A percentile compares a stretch with the other conserved stretches of the same genome.
These are phyloP conservation scores for Colletotrichum australisinense DNA, from an alignment of 2,329 filamentous ascomycete species.

Conservation along the genomic window DNA sequence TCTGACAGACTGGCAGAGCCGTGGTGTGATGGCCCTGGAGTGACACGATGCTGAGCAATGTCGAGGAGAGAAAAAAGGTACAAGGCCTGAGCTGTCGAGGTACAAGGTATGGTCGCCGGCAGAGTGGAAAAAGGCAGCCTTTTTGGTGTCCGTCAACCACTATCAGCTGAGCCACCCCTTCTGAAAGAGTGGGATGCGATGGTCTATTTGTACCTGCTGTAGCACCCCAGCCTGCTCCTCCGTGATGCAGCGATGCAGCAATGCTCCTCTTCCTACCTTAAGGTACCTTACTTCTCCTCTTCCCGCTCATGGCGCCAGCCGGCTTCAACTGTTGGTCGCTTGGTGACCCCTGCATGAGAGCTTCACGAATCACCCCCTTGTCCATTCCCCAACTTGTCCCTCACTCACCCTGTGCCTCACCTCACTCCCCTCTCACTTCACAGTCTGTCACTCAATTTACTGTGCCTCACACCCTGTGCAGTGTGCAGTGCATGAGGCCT, in stretches of 20 bases:
- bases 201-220: conserved; percentile 34
- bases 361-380: not conserved
- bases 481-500: not conserved
- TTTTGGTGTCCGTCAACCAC: conserved; percentile 14
- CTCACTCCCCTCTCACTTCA: not conserved
- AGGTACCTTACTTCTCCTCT: too few relatives aligned
- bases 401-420: not conserved
- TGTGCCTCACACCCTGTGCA: not conserved
- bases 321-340: not conserved
- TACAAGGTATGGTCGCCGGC: conserved; percentile 1
- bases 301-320: conserved; percentile 8
- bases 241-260: not conserved
- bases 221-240: not conserved
- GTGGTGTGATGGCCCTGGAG: not conserved
- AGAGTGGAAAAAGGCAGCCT: not conserved
- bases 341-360: conserved; percentile 8
- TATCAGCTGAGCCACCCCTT: conserved; percentile 25
- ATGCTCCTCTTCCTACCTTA: not conserved
- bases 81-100: not conserved
- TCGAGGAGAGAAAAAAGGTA: not conserved
- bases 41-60: not conserved
- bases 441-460: not conserved
- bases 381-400: not conserved
- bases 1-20: not conserved
- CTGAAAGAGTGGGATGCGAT: conserved; percentile 31